Conservation (phyloP, 305 asterid species). For the Fraxinus baroniana region DNA sequence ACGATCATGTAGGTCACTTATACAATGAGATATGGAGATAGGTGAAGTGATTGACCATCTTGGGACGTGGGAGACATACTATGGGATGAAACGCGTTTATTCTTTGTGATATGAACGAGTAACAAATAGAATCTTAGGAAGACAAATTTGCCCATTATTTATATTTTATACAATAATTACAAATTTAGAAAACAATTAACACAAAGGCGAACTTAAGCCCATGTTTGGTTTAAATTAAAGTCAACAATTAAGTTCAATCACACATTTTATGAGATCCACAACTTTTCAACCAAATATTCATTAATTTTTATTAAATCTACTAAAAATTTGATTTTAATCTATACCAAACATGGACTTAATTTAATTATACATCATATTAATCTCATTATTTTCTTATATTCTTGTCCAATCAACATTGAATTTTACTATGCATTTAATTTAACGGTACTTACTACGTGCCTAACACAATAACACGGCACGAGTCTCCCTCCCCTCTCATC, state of each 20-base stretch:
- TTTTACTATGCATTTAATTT: neutral
- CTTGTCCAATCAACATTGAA: neutral
- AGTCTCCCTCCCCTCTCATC: neutral
- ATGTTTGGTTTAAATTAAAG: too few relatives aligned
- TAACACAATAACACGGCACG: too few relatives aligned
- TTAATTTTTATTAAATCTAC: too few relatives aligned
- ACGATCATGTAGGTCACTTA: neutral
- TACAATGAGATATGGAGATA: neutral
- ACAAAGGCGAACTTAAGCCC: neutral
- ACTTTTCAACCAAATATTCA: too few relatives aligned
- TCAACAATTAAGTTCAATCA: neutral
- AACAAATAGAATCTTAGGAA: neutral
- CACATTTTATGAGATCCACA: neutral
- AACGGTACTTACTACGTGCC: neutral
- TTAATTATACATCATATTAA: neutral
- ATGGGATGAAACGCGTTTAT: neutral
- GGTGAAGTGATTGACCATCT: neutral
- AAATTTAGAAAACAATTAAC: neutral
- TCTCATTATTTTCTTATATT: neutral
- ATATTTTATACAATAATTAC: neutral
- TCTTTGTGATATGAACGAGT: neutral
- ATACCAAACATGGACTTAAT: too few relatives aligned
- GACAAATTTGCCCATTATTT: neutral
- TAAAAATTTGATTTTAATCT: too few relatives aligned
- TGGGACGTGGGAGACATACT: neutral